Evolutionary conservation across 23 red algal genomes (phyloP).

Genomic region (Chondrus crispus): DNA sequence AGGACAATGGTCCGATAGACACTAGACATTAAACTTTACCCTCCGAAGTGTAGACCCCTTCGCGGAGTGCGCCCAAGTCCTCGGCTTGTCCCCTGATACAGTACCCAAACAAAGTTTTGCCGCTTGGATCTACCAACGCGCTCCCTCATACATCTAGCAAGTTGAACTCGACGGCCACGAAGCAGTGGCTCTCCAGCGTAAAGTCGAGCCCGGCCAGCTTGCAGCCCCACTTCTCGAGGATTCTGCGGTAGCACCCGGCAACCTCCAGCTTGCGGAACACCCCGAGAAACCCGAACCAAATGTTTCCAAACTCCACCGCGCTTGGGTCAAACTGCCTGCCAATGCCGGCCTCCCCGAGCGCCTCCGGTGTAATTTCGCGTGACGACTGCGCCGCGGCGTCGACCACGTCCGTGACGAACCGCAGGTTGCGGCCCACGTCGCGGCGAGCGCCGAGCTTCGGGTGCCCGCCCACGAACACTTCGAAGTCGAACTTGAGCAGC

Average conservation of each 20-base stretch:
- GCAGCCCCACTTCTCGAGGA: slow-evolving; percentile 70
- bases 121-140: too few relatives aligned
- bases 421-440: slow-evolving; percentile 17
- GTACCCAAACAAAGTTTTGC: too few relatives aligned
- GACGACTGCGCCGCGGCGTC: background rate
- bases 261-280: slow-evolving; percentile 19
- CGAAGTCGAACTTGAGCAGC: slow-evolving; percentile 16
- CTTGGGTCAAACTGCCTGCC: background rate
- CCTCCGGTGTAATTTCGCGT: background rate
- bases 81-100: too few relatives aligned
- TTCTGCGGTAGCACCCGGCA: slow-evolving; percentile 27
- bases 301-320: slow-evolving; percentile 42
- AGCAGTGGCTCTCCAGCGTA: slow-evolving; percentile 32
- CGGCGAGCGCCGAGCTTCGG: background rate
- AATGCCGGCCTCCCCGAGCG: background rate
- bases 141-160: background rate
- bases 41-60: too few relatives aligned
- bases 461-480: slow-evolving; percentile 19
- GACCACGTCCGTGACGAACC: slow-evolving; percentile 8
- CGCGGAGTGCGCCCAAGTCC: too few relatives aligned
- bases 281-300: slow-evolving; percentile 23
- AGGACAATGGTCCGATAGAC: too few relatives aligned
- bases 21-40: too few relatives aligned
- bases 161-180: background rate
- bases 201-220: slow-evolving; percentile 44